These are phyloP conservation scores for Laburnicola sp. DNA, from an alignment of 2,329 filamentous ascomycete genomes.

Conservation along the genomic window DNA sequence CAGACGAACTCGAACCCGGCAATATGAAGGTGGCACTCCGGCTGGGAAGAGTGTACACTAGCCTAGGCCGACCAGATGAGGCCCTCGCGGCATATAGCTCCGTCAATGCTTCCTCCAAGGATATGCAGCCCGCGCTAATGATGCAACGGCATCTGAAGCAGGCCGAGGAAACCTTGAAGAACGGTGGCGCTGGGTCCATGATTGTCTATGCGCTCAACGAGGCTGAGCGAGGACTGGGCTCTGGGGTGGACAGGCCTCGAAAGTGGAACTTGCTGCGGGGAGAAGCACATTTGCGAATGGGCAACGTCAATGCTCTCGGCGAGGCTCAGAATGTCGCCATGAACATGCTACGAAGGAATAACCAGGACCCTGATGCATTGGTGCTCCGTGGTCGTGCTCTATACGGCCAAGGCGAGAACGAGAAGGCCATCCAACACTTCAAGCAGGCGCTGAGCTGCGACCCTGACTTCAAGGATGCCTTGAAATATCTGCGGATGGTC, in stretches of 20 bases:
- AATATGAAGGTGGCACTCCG: slow-evolving; percentile 89
- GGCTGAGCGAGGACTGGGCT: slow-evolving; percentile 78
- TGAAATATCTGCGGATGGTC: slow-evolving; percentile 85
- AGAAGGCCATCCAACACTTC: slow-evolving; percentile 91
- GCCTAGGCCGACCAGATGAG: slow-evolving; percentile 81
- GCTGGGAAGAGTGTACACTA: slow-evolving; percentile 86
- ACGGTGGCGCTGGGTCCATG: slow-evolving; percentile 84
- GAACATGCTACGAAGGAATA: slow-evolving; percentile 80
- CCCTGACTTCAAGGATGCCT: slow-evolving; percentile 84
- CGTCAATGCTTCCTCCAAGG: slow-evolving; percentile 82
- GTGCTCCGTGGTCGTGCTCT: slow-evolving; percentile 85
- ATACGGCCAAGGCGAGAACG: slow-evolving; percentile 91
- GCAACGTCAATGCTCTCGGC: slow-evolving; percentile 81
- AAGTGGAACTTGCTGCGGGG: slow-evolving; percentile 94
- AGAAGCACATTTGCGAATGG: slow-evolving; percentile 91
- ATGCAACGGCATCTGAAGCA: slow-evolving; percentile 83
- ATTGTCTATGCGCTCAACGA: slow-evolving; percentile 88
- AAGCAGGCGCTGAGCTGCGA: slow-evolving; percentile 86
- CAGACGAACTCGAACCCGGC: slow-evolving; percentile 79
- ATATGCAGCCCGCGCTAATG: slow-evolving; percentile 77
- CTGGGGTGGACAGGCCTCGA: slow-evolving; percentile 75
- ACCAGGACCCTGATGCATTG: slow-evolving; percentile 88
- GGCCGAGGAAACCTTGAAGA: slow-evolving; percentile 74
- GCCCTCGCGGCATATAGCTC: slow-evolving; percentile 79
- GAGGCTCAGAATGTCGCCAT: slow-evolving; percentile 94